Percentiles rank a stretch among this genome's conserved stretches.
Conservation (phyloP, 1,139 yeast species). For the Scheffersomyces parashehatae region DNA sequence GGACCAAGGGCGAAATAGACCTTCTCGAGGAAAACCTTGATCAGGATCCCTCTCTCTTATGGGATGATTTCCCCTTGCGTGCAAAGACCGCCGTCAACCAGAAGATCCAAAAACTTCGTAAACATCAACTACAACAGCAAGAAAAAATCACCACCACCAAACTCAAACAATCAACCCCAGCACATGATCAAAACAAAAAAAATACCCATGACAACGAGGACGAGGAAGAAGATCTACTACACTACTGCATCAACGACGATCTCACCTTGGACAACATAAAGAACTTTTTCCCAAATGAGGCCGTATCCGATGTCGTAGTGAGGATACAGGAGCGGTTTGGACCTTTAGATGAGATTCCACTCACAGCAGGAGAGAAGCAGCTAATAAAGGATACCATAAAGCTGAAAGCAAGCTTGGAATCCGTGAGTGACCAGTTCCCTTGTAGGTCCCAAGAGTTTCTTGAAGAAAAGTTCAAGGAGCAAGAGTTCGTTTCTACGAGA, state of each 20-base stretch:
- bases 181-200: too few species aligned
- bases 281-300: not conserved
- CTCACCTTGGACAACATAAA: not conserved
- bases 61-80: too few species aligned
- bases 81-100: too few species aligned
- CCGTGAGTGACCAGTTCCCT: constrained; percentile 7
- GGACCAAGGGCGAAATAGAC: constrained; percentile 8
- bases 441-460: constrained; percentile 18
- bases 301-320: not conserved
- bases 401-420: constrained; percentile 2
- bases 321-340: not conserved
- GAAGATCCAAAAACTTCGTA: too few species aligned
- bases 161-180: too few species aligned
- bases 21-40: constrained; percentile 1
- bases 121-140: too few species aligned
- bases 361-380: constrained; percentile 10
- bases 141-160: too few species aligned
- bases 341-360: not conserved
- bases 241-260: not conserved
- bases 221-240: not conserved
- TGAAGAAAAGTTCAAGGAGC: constrained; percentile 18
- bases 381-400: constrained; percentile 5
- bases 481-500: constrained; percentile 24
- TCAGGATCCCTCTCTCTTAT: too few species aligned
- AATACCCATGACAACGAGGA: too few species aligned